Conservation (phyloP, 2,329 filamentous ascomycete species). For the Magnaporthiopsis incrustans region DNA sequence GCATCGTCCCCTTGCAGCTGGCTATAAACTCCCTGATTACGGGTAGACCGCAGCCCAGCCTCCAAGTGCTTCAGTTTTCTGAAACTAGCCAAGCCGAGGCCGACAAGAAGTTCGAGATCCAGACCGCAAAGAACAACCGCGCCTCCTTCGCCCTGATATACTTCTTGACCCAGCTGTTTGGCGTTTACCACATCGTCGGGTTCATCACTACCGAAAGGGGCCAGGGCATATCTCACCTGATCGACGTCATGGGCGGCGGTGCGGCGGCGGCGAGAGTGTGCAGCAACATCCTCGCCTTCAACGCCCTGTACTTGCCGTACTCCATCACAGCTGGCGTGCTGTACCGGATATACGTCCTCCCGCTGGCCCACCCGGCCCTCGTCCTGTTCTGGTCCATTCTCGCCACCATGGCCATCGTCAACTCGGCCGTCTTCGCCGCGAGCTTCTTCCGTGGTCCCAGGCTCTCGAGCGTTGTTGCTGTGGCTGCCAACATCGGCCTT, state of each 20-base stretch:
- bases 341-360: conserved; percentile 55
- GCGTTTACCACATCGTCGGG: conserved; percentile 81
- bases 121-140: conserved; percentile 59
- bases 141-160: conserved; percentile 42
- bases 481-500: conserved; percentile 65
- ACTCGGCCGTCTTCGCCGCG: conserved; percentile 72
- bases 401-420: conserved; percentile 67
- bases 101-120: conserved; percentile 60
- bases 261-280: conserved; percentile 68
- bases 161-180: conserved; percentile 69
- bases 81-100: conserved; percentile 59
- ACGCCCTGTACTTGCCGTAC: conserved; percentile 68
- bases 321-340: conserved; percentile 65
- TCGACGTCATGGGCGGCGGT: conserved; percentile 88
- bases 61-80: neutral
- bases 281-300: conserved; percentile 73
- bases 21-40: conserved; percentile 70
- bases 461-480: conserved; percentile 72
- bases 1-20: conserved; percentile 66
- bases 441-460: conserved; percentile 83
- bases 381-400: conserved; percentile 69
- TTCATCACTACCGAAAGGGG: conserved; percentile 82
- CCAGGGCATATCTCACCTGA: conserved; percentile 75
- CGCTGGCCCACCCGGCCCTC: conserved; percentile 53
- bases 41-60: conserved; percentile 25